A percentile compares a stretch with the other conserved stretches of the same genome.
phyloP scores from a whole-genome alignment of 2,329 filamentous ascomycete genomes.

The Cytospora schulzeri region DNA sequence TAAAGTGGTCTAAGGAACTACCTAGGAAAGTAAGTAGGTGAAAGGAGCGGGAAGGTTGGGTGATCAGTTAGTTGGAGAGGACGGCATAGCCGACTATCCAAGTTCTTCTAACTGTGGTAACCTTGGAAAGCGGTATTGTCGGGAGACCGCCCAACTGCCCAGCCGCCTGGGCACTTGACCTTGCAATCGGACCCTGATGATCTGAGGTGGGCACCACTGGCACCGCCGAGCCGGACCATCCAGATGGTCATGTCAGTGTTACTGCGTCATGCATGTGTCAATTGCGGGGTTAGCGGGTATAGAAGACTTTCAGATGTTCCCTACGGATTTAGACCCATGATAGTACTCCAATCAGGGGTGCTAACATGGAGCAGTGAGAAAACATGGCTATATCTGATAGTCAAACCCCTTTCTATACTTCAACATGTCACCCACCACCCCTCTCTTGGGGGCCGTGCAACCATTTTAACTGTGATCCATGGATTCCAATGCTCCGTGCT shows the following conservation, averaged over 20 bases:
- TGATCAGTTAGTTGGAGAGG: background rate
- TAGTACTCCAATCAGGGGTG: background rate
- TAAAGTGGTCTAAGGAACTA: background rate
- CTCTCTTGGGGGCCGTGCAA: too few species aligned
- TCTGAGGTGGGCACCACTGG: background rate
- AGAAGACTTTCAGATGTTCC: background rate
- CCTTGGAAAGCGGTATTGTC: background rate
- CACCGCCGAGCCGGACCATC: background rate
- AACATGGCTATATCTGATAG: background rate
- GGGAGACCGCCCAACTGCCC: background rate
- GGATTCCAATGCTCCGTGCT: background rate
- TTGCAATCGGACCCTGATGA: background rate
- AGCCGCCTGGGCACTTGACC: background rate
- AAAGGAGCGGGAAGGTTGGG: background rate
- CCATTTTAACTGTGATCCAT: too few species aligned
- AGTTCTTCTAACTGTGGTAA: too few species aligned
- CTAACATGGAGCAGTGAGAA: too few species aligned
- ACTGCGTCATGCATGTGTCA: constrained; percentile 14
- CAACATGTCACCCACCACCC: too few species aligned
- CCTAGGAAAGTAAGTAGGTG: background rate
- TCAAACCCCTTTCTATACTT: too few species aligned
- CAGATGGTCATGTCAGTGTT: constrained; percentile 10
- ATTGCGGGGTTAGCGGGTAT: constrained; percentile 19
- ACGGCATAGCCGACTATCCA: background rate
- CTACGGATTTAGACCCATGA: background rate